phyloP scores from a whole-genome alignment of 169 alveolate species.

The Plasmodium yoelii region DNA sequence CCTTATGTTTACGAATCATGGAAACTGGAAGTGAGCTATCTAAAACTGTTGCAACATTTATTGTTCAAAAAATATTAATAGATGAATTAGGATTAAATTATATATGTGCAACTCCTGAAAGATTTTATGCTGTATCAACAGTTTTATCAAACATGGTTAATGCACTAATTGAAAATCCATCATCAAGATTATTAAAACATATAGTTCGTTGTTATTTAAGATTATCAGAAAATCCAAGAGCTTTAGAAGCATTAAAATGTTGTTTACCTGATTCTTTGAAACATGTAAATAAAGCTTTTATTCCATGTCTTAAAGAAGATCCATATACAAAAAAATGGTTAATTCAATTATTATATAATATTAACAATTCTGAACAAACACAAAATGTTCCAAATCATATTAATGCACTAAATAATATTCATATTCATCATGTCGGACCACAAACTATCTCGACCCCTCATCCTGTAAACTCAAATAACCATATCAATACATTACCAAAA shows the following conservation, averaged over 20 bases:
- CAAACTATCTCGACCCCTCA: too few species aligned
- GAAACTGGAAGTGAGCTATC: constrained; percentile 99
- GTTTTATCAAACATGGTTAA: constrained; percentile 96
- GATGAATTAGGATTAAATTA: constrained; percentile 97
- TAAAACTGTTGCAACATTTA: constrained; percentile 98
- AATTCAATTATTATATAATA: constrained; percentile 82
- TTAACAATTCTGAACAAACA: constrained; percentile 52
- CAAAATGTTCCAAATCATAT: background rate
- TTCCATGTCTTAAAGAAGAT: constrained; percentile 87
- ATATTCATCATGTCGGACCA: too few species aligned
- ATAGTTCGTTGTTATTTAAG: constrained; percentile 97
- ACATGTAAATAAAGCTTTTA: constrained; percentile 82
- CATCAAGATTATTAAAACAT: constrained; percentile 95
- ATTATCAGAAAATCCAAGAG: constrained; percentile 96
- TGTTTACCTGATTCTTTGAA: constrained; percentile 87
- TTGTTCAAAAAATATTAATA: constrained; percentile 96
- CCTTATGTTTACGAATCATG: constrained; percentile 98
- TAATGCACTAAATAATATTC: background rate
- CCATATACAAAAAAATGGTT: constrained; percentile 87
- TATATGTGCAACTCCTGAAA: constrained; percentile 97
- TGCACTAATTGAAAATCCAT: constrained; percentile 90
- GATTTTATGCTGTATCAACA: constrained; percentile 97
- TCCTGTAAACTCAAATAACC: too few species aligned
- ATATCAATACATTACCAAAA: background rate
- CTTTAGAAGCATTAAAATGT: constrained; percentile 91